Evolutionary conservation across 352 stramenopile genomes (phyloP), one percentile per base, ranked within the genome.

Genomic region (Nothophytophthora sp.): DNA sequence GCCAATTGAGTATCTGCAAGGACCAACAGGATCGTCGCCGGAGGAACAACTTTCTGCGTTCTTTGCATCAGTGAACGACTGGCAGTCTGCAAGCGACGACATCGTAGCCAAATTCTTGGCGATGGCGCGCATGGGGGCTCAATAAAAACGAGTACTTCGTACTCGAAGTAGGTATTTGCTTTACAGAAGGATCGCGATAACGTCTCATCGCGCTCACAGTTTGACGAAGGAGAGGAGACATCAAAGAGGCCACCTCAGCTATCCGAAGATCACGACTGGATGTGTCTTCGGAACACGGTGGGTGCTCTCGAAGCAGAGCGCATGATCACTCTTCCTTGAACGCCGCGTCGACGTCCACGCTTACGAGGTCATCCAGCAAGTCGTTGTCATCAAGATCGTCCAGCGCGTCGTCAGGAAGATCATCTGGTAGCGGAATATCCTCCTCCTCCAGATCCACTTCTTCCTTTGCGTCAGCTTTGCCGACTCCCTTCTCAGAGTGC

Each of bases 361-460:
- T 83, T 9, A 90, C 38, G 13, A 87, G 38, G 28, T 87, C 74
- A 16, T 84, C 66, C 4, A 90, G 62, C 13, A 86, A 63, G 25
- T 58, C 49, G 27, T 66, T 59, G 10, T 74, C 55, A 23, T 65
- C 51, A 27, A 67, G 54, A n/a, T 59, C 32, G 23, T 57, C 52
- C 43, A 70, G n/a, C n/a, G 43, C 51, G 25, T 51, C 49, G 9
- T 58, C 53, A 5, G 63, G 43, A 28, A 81, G 47, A 30, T 81
- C 69, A 19, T 81, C 69, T 16, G 74, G 74, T 6, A 63, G 59
- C 25, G 66, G 71, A 20, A 86, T 33, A 4, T 81, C 50, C 10
- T 40, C 48, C 12, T 62, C 30, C 9, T 71, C 46, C n/a, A 55
- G 32, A 35, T 50, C 35, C 12, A 43, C 24, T 25, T 56, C 35